A percentile compares a stretch with the other conserved stretches of the same genome.
Conservation (phyloP, 2,329 filamentous ascomycete species). For the Colletotrichum agaves region DNA sequence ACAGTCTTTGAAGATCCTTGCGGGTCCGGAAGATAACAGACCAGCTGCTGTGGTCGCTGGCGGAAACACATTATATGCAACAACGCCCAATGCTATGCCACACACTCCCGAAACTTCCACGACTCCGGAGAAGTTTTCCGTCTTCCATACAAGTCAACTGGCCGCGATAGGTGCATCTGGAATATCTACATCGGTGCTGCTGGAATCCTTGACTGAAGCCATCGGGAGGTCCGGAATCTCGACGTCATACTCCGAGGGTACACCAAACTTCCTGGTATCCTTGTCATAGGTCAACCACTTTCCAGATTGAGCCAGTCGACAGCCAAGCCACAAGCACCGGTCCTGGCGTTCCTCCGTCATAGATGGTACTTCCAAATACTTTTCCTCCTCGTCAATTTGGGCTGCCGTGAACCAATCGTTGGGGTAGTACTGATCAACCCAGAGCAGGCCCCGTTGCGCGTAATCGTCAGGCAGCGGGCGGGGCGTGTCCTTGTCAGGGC, state of each 20-base stretch:
- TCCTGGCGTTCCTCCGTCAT: constrained; percentile 68
- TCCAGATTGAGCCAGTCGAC: constrained; percentile 54
- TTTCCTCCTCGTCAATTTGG: constrained; percentile 74
- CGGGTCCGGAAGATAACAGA: no score
- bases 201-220: accelerated
- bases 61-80: no score
- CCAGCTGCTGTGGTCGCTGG: no score
- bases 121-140: no score
- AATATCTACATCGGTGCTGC: neutral
- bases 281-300: constrained; percentile 60
- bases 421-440: constrained; percentile 68
- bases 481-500: constrained; percentile 53
- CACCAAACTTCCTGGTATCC: constrained; percentile 50
- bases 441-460: constrained; percentile 71
- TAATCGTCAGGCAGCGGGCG: constrained; percentile 77
- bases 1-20: no score
- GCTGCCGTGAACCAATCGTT: constrained; percentile 66
- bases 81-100: no score
- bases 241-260: constrained; percentile 48
- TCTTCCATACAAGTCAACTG: no score
- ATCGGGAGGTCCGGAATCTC: neutral
- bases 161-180: neutral
- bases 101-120: no score
- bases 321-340: constrained; percentile 68
- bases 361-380: constrained; percentile 69